Conservation (phyloP, 129 eudicot genomes). For the Escallonia herrerae region DNA sequence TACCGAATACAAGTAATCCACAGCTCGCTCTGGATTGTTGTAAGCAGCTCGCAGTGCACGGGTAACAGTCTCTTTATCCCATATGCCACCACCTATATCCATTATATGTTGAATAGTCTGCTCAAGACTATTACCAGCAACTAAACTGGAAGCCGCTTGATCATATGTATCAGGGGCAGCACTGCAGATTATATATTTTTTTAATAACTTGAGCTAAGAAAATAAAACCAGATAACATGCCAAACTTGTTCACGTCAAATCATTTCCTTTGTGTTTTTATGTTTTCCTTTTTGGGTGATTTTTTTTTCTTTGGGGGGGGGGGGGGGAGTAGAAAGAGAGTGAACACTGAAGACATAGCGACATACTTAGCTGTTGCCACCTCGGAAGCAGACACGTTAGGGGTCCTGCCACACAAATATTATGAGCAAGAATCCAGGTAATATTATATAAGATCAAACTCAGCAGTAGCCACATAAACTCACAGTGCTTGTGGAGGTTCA, state of each 20-base stretch:
- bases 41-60: constrained; percentile 98
- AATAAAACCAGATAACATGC: neutral
- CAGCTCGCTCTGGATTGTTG: constrained; percentile 95
- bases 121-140: constrained; percentile 46
- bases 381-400: constrained; percentile 44
- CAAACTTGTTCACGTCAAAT: no score
- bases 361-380: constrained; percentile 37
- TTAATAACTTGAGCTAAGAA: neutral
- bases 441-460: constrained; percentile 1
- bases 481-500: constrained; percentile 40
- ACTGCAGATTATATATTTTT: constrained; percentile 24
- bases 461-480: constrained; percentile 25
- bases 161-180: constrained; percentile 47
- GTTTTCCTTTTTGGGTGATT: no score
- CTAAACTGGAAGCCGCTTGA: constrained; percentile 70
- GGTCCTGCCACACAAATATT: constrained; percentile 30
- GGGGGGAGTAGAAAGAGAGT: no score
- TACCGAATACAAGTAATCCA: constrained; percentile 91
- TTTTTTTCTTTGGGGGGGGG: no score
- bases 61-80: constrained; percentile 86
- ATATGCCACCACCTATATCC: constrained; percentile 95
- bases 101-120: constrained; percentile 75
- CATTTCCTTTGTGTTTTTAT: no score
- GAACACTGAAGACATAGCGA: neutral
- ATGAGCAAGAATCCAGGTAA: neutral